Base-by-base conservation (phyloP, 2,329 filamentous ascomycete species). In the Bipolaris victoriae region DNA sequence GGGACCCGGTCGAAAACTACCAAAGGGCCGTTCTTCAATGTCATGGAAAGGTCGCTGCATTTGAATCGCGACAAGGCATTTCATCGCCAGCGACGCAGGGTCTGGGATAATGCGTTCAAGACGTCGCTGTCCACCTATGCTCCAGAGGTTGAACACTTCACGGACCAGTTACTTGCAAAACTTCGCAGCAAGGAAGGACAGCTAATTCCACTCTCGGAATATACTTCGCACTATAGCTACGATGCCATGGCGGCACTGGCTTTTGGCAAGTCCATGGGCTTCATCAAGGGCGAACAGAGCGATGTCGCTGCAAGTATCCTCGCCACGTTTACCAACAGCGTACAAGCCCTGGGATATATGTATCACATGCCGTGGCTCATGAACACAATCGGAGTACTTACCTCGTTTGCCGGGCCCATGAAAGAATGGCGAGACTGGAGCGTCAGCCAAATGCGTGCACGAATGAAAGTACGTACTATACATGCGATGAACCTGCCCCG, bases 241-340 rank as follows among this genome's bases (percentile, higher is more conserved):
- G 79, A 81, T 62, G 71, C 80, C 22, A 80, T 81, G 76, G 77
- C 79, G 4, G 72, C 73, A 7, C 65, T 82, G 31, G 77, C 78
- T 0, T 82, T 82, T 62, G 79, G 77, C 4, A 69, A 75, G 49
- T 66, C 79, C 45, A 79, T 78, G 61, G 71, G 76, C n/a, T 70
- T 69, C 39, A 58, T 62, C 31, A 79, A 76, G 66, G 66, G 79
- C 16, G 69, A 76, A 20, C 61, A 64, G 33, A 68, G 57, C 43
- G 63, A 69, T 5, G 57, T 62, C 2, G 64, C 65, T 7, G 58
- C 62, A 9, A 62, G 57, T 20, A 61, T 71, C 4, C 35, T 72
- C 9, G 70, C 72, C 31, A 70, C 77, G 1, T 67, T 82, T 9
- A 74, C 66, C 1, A 71, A 58, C 40, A 50, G 62, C 24, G 37